Percentiles rank a stretch among this genome's conserved stretches.
Conservation (phyloP, 1,284 basidiomycete species). For the Rhizoctonia solani region DNA sequence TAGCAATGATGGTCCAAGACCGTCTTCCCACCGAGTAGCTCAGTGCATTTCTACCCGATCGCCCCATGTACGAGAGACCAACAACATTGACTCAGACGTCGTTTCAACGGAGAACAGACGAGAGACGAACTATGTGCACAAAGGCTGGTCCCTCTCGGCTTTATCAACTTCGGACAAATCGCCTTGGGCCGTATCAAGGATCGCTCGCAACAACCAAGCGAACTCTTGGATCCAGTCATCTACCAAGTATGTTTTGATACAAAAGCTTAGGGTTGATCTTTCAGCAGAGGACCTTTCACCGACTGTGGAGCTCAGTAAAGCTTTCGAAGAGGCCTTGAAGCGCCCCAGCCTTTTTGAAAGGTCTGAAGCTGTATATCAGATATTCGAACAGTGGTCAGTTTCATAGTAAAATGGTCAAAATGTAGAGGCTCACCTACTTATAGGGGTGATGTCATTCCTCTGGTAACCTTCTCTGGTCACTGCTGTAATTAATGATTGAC, state of each 20-base stretch:
- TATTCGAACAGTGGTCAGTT: conserved; percentile 2
- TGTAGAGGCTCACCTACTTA: background rate
- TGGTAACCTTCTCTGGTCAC: background rate
- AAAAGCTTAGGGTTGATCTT: background rate
- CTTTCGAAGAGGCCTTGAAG: background rate
- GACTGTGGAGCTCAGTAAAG: background rate
- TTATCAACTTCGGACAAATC: background rate
- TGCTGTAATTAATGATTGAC: background rate
- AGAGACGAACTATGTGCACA: conserved; percentile 4
- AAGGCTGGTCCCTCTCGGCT: conserved; percentile 15
- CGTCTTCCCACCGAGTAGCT: background rate
- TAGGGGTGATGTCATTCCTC: conserved; percentile 14
- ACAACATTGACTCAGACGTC: background rate
- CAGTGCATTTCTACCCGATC: background rate
- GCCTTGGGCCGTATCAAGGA: conserved; percentile 6
- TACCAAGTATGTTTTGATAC: background rate
- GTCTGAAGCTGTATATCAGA: background rate
- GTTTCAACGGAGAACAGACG: background rate
- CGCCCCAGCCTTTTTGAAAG: background rate
- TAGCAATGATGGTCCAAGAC: conserved; percentile 5
- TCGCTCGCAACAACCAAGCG: conserved; percentile 1
- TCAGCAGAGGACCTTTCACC: background rate
- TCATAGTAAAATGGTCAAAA: background rate
- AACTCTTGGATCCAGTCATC: background rate
- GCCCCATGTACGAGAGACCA: background rate